These are phyloP conservation scores for Pterocarpus macrocarpus DNA, from an alignment of 306 rosid species.

Conservation along the genomic window DNA sequence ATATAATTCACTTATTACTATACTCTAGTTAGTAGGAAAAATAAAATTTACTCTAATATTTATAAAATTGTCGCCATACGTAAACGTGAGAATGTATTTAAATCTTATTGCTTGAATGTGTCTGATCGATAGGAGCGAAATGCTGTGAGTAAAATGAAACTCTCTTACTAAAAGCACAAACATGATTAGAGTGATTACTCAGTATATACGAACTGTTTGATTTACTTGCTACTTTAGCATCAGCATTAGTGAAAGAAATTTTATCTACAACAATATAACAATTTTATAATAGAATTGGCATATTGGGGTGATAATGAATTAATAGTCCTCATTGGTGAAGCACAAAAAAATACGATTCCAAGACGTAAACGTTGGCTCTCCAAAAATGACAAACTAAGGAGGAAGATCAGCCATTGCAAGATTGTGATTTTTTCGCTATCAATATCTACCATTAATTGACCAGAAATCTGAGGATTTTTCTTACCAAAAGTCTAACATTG, in stretches of 20 bases:
- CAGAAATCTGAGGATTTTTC: conserved; percentile 24
- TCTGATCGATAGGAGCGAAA: background rate
- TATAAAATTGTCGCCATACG: background rate
- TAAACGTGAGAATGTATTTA: background rate
- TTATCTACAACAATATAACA: background rate
- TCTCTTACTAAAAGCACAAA: background rate
- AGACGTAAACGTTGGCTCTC: background rate
- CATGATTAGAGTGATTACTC: background rate
- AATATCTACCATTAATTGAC: background rate
- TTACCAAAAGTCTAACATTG: background rate
- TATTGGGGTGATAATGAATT: too few relatives aligned
- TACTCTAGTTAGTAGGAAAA: too few relatives aligned
- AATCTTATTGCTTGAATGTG: background rate
- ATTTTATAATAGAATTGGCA: too few relatives aligned
- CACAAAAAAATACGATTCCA: background rate
- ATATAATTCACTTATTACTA: too few relatives aligned
- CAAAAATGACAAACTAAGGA: background rate
- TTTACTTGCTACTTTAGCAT: background rate
- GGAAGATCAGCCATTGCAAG: background rate
- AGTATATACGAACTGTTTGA: background rate
- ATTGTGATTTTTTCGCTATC: background rate
- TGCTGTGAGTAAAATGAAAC: background rate
- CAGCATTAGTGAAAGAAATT: background rate
- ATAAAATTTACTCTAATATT: too few relatives aligned
- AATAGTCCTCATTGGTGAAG: background rate